Evolutionary conservation across 2,329 filamentous ascomycete genomes (phyloP).

Genomic region (Pezicula radicicola): DNA sequence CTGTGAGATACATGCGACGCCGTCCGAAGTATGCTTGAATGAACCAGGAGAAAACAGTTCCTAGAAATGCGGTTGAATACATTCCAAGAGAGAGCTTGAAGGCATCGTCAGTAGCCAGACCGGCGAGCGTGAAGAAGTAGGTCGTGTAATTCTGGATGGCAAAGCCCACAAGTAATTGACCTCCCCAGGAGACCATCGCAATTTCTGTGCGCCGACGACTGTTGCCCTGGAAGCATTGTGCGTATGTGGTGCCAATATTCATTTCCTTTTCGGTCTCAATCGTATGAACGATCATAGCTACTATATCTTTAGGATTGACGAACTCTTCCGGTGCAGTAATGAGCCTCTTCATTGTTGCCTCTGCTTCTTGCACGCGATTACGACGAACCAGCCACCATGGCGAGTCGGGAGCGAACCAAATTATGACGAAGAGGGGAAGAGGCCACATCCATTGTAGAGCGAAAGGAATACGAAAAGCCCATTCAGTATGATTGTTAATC

Average conservation of each 20-base stretch:
- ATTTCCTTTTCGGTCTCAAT: slow-evolving; percentile 48
- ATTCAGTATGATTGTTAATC: slow-evolving; percentile 36
- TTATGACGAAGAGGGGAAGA: slow-evolving; percentile 37
- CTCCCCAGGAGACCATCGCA: slow-evolving; percentile 53
- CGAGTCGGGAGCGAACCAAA: slow-evolving; percentile 41
- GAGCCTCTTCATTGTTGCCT: slow-evolving; percentile 36
- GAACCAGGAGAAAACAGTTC: slow-evolving; percentile 34
- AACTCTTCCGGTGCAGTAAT: slow-evolving; percentile 38
- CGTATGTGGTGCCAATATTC: slow-evolving; percentile 36
- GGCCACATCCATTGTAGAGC: slow-evolving; percentile 47
- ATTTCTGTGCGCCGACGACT: slow-evolving; percentile 48
- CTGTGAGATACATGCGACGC: slow-evolving; percentile 1
- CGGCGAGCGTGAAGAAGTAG: slow-evolving; percentile 54
- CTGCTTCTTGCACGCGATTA: slow-evolving; percentile 38
- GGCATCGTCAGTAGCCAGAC: slow-evolving; percentile 41
- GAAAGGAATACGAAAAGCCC: slow-evolving; percentile 45
- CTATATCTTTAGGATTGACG: slow-evolving; percentile 31
- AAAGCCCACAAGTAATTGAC: slow-evolving; percentile 60
- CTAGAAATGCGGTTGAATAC: slow-evolving; percentile 42
- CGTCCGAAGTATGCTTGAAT: slow-evolving; percentile 1
- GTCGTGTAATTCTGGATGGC: slow-evolving; percentile 59
- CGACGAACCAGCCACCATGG: slow-evolving; percentile 45
- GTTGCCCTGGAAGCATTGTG: slow-evolving; percentile 42
- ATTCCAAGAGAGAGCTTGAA: slow-evolving; percentile 50
- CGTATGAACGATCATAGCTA: slow-evolving; percentile 52